phyloP scores from a whole-genome alignment of 2,329 filamentous ascomycete genomes.

The Passalora sequoiae region DNA sequence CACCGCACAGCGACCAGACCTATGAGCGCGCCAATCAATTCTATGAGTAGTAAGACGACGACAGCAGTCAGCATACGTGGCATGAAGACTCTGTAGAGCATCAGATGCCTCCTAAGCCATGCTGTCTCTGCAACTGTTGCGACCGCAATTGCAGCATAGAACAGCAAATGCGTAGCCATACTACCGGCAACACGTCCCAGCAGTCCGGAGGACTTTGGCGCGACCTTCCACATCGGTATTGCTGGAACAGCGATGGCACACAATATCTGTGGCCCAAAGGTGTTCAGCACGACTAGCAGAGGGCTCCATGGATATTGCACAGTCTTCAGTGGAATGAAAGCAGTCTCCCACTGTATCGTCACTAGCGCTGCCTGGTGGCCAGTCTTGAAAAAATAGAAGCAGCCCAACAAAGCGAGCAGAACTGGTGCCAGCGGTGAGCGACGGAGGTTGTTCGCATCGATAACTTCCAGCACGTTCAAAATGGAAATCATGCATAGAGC shows the following conservation, averaged over 20 bases:
- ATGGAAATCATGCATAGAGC: constrained; percentile 83
- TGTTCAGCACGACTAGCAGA: constrained; percentile 75
- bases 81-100: constrained; percentile 92
- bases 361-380: constrained; percentile 86
- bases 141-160: constrained; percentile 75
- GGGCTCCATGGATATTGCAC: constrained; percentile 89
- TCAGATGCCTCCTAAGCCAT: constrained; percentile 81
- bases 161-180: constrained; percentile 69
- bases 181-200: constrained; percentile 67
- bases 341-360: constrained; percentile 92
- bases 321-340: constrained; percentile 79
- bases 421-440: constrained; percentile 74
- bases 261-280: constrained; percentile 82
- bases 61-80: constrained; percentile 85
- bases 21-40: constrained; percentile 66
- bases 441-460: constrained; percentile 58
- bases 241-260: constrained; percentile 75
- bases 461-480: constrained; percentile 64
- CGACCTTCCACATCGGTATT: constrained; percentile 81
- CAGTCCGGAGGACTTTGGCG: constrained; percentile 59
- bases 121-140: constrained; percentile 89
- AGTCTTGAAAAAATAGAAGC: constrained; percentile 95
- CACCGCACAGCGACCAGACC: constrained; percentile 68
- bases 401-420: constrained; percentile 79
- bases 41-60: constrained; percentile 66